A percentile compares a stretch with the other conserved stretches of the same genome.
These are phyloP conservation scores for Cerrena zonata DNA, from an alignment of 1,284 basidiomycete species.

Conservation along the genomic window DNA sequence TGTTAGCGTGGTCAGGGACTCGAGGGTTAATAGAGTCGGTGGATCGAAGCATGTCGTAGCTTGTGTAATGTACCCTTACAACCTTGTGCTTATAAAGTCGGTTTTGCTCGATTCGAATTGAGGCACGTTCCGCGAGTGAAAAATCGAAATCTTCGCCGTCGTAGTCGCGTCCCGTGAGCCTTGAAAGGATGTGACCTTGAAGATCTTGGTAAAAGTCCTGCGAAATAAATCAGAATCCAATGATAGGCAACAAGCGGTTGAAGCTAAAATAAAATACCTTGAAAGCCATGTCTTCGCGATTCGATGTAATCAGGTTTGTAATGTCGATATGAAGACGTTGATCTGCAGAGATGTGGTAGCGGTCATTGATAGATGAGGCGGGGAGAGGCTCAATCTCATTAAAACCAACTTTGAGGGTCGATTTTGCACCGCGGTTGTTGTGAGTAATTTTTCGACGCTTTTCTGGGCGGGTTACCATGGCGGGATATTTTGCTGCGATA, in stretches of 20 bases:
- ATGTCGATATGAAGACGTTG: slow-evolving; percentile 15
- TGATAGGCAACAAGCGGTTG: not conserved
- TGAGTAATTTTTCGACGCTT: too few relatives aligned
- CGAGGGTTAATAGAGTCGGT: slow-evolving; percentile 33
- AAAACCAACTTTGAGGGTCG: too few relatives aligned
- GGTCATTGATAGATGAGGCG: slow-evolving; percentile 7
- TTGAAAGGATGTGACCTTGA: slow-evolving; percentile 18
- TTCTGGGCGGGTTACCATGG: too few relatives aligned
- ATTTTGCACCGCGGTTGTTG: too few relatives aligned
- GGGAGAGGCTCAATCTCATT: slow-evolving; percentile 6
- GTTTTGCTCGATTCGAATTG: slow-evolving; percentile 17
- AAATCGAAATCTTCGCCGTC: slow-evolving; percentile 6
- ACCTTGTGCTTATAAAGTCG: slow-evolving; percentile 22
- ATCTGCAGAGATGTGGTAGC: slow-evolving; percentile 16
- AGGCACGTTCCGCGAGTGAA: not conserved
- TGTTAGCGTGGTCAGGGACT: too few relatives aligned
- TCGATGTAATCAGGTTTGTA: slow-evolving; percentile 10
- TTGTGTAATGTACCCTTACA: slow-evolving; percentile 26
- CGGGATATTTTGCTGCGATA: too few relatives aligned
- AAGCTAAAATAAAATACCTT: slow-evolving; percentile 15
- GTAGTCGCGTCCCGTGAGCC: slow-evolving; percentile 7
- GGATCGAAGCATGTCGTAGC: slow-evolving; percentile 28
- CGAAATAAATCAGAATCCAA: not conserved
- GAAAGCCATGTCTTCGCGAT: slow-evolving; percentile 17
- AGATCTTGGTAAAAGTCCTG: slow-evolving; percentile 23